Evolutionary conservation across 2,329 filamentous ascomycete genomes (phyloP).

Genomic region (Calycina herbarum): DNA sequence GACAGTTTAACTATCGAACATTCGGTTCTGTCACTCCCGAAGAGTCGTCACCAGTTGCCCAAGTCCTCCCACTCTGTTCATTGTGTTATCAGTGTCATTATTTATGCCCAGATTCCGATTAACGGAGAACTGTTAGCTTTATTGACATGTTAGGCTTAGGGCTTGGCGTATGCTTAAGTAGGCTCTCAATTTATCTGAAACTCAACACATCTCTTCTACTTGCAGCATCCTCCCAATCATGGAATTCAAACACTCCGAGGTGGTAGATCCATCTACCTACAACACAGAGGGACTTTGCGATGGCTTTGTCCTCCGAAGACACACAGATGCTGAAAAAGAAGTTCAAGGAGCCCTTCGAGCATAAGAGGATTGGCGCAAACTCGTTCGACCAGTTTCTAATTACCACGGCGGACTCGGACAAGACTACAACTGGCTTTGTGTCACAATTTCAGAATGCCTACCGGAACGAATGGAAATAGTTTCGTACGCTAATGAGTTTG

Average conservation of each 20-base stretch:
- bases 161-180: too few relatives aligned
- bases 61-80: too few relatives aligned
- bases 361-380: conserved; percentile 10
- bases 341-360: conserved; percentile 3
- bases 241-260: conserved; percentile 12
- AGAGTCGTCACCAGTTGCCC: too few relatives aligned
- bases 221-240: neutral
- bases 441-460: conserved; percentile 11
- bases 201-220: too few relatives aligned
- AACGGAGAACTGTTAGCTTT: too few relatives aligned
- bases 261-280: conserved; percentile 9
- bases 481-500: conserved; percentile 15
- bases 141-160: too few relatives aligned
- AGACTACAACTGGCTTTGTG: neutral
- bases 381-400: conserved; percentile 5
- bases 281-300: conserved; percentile 14
- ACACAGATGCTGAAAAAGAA: neutral
- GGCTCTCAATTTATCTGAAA: too few relatives aligned
- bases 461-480: conserved; percentile 15
- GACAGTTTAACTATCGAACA: too few relatives aligned
- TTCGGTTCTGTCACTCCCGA: too few relatives aligned
- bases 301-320: conserved; percentile 8
- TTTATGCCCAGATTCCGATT: too few relatives aligned
- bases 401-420: conserved; percentile 37
- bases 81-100: too few relatives aligned